Percentiles rank a stretch among this genome's conserved stretches.
Evolutionary conservation across 208 protist species (phyloP).

Genomic region (Blechomonas ayalai): DNA sequence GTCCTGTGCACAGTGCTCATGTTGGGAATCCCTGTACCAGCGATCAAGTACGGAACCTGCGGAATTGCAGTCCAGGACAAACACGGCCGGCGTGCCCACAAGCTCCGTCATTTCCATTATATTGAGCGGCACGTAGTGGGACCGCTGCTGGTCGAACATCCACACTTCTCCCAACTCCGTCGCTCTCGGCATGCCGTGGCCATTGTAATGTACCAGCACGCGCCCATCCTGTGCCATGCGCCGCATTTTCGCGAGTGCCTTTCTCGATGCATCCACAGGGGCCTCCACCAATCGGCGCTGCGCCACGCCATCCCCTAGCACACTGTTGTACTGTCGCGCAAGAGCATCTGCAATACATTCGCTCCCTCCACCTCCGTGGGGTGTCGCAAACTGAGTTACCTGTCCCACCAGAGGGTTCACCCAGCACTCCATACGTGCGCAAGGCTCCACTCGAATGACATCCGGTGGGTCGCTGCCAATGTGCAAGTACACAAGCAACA

Average conservation of each 20-base stretch:
- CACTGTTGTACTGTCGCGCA: slow-evolving; percentile 90
- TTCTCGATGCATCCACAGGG: slow-evolving; percentile 91
- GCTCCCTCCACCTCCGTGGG: slow-evolving; percentile 24
- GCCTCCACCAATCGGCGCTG: slow-evolving; percentile 86
- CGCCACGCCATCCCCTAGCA: slow-evolving; percentile 30
- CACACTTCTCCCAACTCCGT: slow-evolving; percentile 97
- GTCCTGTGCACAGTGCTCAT: slow-evolving; percentile 79
- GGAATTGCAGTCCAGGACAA: slow-evolving; percentile 97
- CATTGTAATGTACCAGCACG: slow-evolving; percentile 99
- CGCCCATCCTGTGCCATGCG: slow-evolving; percentile 83
- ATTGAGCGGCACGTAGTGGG: slow-evolving; percentile 98
- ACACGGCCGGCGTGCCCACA: slow-evolving; percentile 92
- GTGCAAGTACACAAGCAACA: slow-evolving; percentile 96
- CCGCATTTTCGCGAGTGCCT: slow-evolving; percentile 70
- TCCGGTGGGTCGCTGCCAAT: slow-evolving; percentile 98
- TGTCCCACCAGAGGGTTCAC: slow-evolving; percentile 83
- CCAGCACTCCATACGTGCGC: slow-evolving; percentile 96
- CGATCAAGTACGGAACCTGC: slow-evolving; percentile 83
- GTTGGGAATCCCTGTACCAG: slow-evolving; percentile 67
- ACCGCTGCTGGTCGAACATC: slow-evolving; percentile 97
- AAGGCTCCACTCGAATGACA: slow-evolving; percentile 92
- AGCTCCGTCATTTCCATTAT: slow-evolving; percentile 94
- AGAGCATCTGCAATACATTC: slow-evolving; percentile 91
- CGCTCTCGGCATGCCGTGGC: slow-evolving; percentile 97
- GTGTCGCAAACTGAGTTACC: slow-evolving; percentile 29